These are phyloP conservation scores for Esteya vermicola DNA, from an alignment of 2,329 filamentous ascomycete genomes.

Conservation along the genomic window DNA sequence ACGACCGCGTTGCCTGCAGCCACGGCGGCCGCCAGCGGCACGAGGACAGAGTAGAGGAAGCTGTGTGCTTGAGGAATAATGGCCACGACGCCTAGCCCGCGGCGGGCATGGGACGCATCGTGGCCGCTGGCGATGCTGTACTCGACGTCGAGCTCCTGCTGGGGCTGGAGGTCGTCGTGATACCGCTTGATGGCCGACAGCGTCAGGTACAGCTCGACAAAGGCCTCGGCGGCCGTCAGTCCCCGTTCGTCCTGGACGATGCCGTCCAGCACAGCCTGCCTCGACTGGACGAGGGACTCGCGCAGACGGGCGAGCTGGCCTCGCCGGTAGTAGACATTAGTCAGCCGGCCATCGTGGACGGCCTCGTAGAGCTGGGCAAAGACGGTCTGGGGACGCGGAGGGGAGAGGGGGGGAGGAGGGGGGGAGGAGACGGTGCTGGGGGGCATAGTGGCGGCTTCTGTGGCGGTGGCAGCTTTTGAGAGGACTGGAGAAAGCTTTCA, in stretches of 20 bases:
- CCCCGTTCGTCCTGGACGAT: constrained; percentile 18
- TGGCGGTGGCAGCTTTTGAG: no score
- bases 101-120: constrained; percentile 12
- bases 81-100: constrained; percentile 16
- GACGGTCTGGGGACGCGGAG: no score
- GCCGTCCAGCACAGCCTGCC: constrained; percentile 16
- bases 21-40: constrained; percentile 19
- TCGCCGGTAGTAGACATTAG: constrained; percentile 23
- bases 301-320: constrained; percentile 23
- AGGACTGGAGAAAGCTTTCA: no score
- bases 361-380: constrained; percentile 17
- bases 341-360: constrained; percentile 22
- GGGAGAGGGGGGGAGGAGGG: no score
- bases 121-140: constrained; percentile 15
- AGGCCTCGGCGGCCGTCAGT: constrained; percentile 18
- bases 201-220: constrained; percentile 16
- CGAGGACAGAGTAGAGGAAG: constrained; percentile 18
- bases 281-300: constrained; percentile 14
- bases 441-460: no score
- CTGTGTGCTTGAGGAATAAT: constrained; percentile 18
- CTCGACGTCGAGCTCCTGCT: constrained; percentile 15
- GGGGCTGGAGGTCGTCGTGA: constrained; percentile 16
- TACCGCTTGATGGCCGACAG: constrained; percentile 16
- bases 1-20: constrained; percentile 21
- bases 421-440: no score